Base-by-base conservation (phyloP, 805 yeast species). In the Maudiozyma bulderi region DNA sequence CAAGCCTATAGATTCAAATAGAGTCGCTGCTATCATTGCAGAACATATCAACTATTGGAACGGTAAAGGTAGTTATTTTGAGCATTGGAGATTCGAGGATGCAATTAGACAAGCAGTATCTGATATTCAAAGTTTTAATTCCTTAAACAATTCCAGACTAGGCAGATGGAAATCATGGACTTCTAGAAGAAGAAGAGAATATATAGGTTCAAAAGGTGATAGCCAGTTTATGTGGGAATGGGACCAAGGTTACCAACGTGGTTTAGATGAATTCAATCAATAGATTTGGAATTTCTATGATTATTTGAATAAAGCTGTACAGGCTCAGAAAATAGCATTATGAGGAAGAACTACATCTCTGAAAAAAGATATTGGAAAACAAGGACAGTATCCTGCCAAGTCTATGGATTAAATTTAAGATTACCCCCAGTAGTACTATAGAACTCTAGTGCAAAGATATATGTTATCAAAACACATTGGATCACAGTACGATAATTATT, bases 201-300 rank as follows among this genome's bases (percentile, higher is more conserved):
- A 90, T 63, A 58, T 78, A 26, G 55, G 65, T 9, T 60, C 66
- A 7, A 74, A 77, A 53, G 93, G 93, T 6, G 57, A 68, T 6
- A 74, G 82, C 56, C 70, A 70, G 11, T 76, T 73, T 59, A 48
- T 80, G 47, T 91, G 96, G 96, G 95, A 86, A 65, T 91, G 87
- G 84, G 88, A 84, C 30, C 95, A 84, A 56, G 97, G 96, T 0
- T 89, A 78, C 59, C 78, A 77, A 45, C 75, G 76, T 44, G 97
- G 88, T 55, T 78, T 56, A 40, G 52, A 52, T 33, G 59, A 54
- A 43, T 62, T 57, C 44, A 61, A 57, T 43, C 43, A 38, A 39
- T 35, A 38, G 26, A 26, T n/a, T 15, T 4, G 1, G 30, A 7
- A 15, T 20, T 20, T 3, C 4, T 20, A 20, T 20, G 5, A 32